Conservation (phyloP, 2,329 filamentous ascomycete species). For the Fusarium coicis region DNA sequence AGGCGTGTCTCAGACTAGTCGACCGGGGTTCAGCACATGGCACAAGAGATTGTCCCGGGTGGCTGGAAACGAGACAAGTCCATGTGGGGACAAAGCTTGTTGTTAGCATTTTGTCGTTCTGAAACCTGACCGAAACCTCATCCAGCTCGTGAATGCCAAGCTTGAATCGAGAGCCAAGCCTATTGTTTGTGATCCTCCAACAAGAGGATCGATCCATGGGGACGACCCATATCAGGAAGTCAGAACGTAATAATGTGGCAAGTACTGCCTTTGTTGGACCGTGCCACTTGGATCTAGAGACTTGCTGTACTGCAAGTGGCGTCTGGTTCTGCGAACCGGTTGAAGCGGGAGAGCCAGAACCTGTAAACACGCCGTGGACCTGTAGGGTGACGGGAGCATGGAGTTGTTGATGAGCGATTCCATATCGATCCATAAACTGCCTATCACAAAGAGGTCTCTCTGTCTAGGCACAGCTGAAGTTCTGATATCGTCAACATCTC, state of each 20-base stretch:
- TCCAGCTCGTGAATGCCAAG: neutral
- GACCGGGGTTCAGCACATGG: neutral
- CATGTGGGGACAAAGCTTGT: neutral
- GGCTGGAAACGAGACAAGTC: slow-evolving; percentile 23
- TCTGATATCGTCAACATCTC: neutral
- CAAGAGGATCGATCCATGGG: neutral
- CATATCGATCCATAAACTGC: neutral
- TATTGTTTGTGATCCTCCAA: neutral
- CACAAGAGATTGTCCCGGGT: slow-evolving; percentile 11
- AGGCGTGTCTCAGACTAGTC: slow-evolving; percentile 3
- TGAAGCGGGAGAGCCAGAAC: neutral
- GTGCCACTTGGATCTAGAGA: neutral
- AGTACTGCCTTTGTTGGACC: neutral
- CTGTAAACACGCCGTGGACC: neutral
- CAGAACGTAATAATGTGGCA: slow-evolving; percentile 3
- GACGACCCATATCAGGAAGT: neutral
- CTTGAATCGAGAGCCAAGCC: neutral
- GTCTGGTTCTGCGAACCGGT: neutral
- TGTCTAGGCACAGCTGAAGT: neutral
- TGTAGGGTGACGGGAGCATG: neutral
- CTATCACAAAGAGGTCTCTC: no score
- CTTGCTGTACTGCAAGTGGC: neutral
- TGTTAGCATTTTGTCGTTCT: neutral
- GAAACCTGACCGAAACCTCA: neutral
- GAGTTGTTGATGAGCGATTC: no score